phyloP scores from a whole-genome alignment of 768 basidiomycete species.

The Serendipita sp. region DNA sequence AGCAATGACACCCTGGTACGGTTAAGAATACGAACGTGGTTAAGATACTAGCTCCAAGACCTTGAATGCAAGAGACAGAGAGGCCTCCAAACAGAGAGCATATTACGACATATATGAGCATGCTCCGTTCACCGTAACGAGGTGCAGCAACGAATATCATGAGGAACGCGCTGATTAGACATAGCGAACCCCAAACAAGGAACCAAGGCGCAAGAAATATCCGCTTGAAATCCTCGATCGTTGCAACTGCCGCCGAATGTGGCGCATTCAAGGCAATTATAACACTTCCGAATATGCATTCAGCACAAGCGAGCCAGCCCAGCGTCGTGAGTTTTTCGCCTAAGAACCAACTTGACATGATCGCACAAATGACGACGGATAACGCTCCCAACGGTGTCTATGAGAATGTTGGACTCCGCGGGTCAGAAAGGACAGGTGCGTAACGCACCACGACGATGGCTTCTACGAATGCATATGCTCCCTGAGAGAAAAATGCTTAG shows the following conservation, averaged over 20 bases:
- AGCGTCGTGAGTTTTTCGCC: conserved; percentile 88
- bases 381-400: conserved; percentile 91
- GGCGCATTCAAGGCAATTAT: conserved; percentile 2
- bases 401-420: background rate
- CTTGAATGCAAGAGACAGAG: conserved; percentile 22
- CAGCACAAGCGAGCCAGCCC: conserved; percentile 83
- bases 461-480: conserved; percentile 77
- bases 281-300: background rate
- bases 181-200: background rate
- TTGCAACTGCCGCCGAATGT: background rate
- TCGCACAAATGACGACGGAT: conserved; percentile 88
- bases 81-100: conserved; percentile 28
- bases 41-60: conserved; percentile 26
- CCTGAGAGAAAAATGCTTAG: background rate
- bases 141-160: conserved; percentile 2
- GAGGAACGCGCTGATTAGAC: background rate
- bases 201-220: conserved; percentile 8
- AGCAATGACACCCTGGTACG: background rate
- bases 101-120: conserved; percentile 19
- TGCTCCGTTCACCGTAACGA: conserved; percentile 5
- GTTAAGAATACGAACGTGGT: conserved; percentile 10
- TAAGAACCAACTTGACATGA: conserved; percentile 83
- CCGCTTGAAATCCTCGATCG: background rate
- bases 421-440: conserved; percentile 6
- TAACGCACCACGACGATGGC: conserved; percentile 73